Evolutionary conservation across 495 filamentous ascomycete species (phyloP), one percentile per base, ranked within the genome.

Genomic region (Astrothelium macrocarpum): DNA sequence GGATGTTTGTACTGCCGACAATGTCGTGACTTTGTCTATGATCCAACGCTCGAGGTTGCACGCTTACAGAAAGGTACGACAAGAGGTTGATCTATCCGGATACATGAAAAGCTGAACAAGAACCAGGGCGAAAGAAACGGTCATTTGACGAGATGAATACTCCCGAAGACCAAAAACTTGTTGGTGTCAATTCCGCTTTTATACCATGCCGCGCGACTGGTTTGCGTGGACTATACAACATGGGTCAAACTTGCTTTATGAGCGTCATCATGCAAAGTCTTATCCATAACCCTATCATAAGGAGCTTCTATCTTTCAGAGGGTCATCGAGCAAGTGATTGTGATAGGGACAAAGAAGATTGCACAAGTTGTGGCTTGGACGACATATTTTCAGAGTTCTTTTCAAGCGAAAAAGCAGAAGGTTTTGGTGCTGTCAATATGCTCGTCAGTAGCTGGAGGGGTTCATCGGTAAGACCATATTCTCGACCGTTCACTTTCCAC

Each of bases 381-480:
- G 90, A 96, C 69, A 90, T 95, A 67, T 96, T 96, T 75, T 85
- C 88, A 60, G 90, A 95, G 28, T 95, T 94, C 71, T 91, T 91
- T 74, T 87, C 85, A 29, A 75, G 80, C 3, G 91, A 96, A 62
- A 89, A 86, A 66, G 84, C 86, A 1, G 90, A 91, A 62, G 90
- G 90, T 0, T 94, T 91, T 65, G 90, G 89, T 2, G 89, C 90
- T 0, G 84, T 89, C 16, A 88, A 86, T 63, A 87, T 96, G 62
- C 84, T 97, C 32, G 80, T 85, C 0, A 85, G 84, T 0, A 88
- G 89, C 66, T 93, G 90, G 90, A 85, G 88, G 63, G 85, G 84
- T 12, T 81, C 78, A 66, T 75, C 79, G 61, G 87, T 83, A 73
- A 61, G 74, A 62, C n/a, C 49, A 56, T 29, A 49, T 10, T 20